Base-by-base conservation (phyloP, 306 rosid genomes). In the Carpinus viminea region DNA sequence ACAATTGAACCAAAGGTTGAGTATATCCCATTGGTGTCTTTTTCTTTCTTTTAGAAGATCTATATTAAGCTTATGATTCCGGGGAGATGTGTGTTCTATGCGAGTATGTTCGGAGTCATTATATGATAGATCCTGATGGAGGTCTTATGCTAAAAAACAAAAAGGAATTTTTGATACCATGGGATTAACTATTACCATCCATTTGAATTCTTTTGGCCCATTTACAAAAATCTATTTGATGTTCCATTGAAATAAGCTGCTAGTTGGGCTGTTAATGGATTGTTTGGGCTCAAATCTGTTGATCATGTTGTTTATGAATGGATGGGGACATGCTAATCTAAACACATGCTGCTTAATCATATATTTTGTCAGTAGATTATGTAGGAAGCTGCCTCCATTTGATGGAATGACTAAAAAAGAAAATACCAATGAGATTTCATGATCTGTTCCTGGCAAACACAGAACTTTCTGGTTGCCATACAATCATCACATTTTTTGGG, bases 1-100 rank as follows among this genome's bases (percentile, higher is more conserved):
- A 84, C 74, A 24, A 66, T 92, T 52, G 90, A 91, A 83, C 65
- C 75, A 72, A 85, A 87, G 97, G 98, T 94, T 83, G 80, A 72
- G 62, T 77, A 53, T 73, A 71, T 60, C 76, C 68, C 21, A 20
- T 68, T 59, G 52, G 12, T 48, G 68, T 77, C 71, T 43, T 57
- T 18, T 28, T 16, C 15, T 78, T 41, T 68, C 69, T 59, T 26
- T 36, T 46, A n/a, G 55, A 72, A 73, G 73, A 51, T 47, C 36
- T 28, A 81, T 65, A 17, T 71, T 74, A 17, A 24, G 74, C 59
- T n/a, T 34, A 15, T 75, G 73, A 64, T 70, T 77, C 57, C 73
- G 48, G 55, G 28, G 78, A 64, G 43, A 70, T 18, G 36, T 59
- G 66, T 79, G 15, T 77, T 55, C 54, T 56, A 8, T 31, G 18